These are phyloP conservation scores for Cladorrhinum sp. DNA, from an alignment of 2,329 filamentous ascomycete species.

Conservation along the genomic window DNA sequence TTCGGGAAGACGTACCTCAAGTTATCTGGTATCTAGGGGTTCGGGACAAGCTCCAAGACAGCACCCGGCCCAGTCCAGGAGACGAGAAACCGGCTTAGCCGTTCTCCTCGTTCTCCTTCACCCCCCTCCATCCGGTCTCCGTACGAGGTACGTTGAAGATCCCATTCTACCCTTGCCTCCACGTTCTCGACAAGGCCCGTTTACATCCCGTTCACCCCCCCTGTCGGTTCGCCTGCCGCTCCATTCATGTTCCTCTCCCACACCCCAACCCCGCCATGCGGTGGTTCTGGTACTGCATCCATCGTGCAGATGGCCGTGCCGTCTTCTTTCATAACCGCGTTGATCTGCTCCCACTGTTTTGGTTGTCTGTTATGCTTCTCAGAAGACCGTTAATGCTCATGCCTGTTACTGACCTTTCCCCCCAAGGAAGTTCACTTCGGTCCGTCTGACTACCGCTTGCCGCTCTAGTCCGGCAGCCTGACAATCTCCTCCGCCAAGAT, in stretches of 20 bases:
- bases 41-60: constrained; percentile 20
- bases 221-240: constrained; percentile 33
- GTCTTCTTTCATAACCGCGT: constrained; percentile 36
- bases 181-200: constrained; percentile 27
- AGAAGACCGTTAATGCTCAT: constrained; percentile 39
- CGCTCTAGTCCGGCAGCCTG: constrained; percentile 30
- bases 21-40: constrained; percentile 17
- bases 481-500: constrained; percentile 32
- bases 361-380: constrained; percentile 37
- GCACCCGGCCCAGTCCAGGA: constrained; percentile 19
- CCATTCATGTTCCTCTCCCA: constrained; percentile 30
- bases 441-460: constrained; percentile 40
- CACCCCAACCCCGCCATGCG: constrained; percentile 39
- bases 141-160: constrained; percentile 31
- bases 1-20: constrained; percentile 8
- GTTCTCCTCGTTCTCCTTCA: constrained; percentile 7
- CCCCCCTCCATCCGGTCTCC: constrained; percentile 22
- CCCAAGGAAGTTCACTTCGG: constrained; percentile 37
- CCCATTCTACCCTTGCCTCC: constrained; percentile 27
- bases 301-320: constrained; percentile 38
- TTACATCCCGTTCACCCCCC: constrained; percentile 26
- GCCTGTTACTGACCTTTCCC: constrained; percentile 33
- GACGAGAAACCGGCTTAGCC: constrained; percentile 16
- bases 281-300: constrained; percentile 29
- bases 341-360: constrained; percentile 39